phyloP scores from a whole-genome alignment of 495 filamentous ascomycete species.

The Lophiostoma macrostomum region DNA sequence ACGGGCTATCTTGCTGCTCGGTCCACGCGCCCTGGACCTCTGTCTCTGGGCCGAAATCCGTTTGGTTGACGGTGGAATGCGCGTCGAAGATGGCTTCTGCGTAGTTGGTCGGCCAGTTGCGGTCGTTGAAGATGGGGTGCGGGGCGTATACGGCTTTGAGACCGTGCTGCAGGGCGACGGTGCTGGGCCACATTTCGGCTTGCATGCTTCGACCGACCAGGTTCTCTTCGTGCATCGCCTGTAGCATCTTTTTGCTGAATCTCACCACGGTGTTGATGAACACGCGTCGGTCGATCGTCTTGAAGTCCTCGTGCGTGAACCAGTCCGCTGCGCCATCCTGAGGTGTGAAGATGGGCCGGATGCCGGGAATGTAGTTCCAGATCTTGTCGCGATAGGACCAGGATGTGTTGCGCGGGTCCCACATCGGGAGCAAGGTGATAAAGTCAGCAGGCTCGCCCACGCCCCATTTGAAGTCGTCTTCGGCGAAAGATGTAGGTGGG shows the following conservation, averaged over 20 bases:
- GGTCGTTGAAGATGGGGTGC: constrained; percentile 68
- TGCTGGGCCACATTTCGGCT: constrained; percentile 68
- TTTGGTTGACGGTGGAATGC: constrained; percentile 47
- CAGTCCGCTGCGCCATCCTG: constrained; percentile 29
- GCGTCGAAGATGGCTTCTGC: constrained; percentile 63
- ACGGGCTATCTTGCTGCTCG: constrained; percentile 34
- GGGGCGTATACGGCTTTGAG: constrained; percentile 67
- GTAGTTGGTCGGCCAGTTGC: constrained; percentile 54
- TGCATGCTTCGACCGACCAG: constrained; percentile 58
- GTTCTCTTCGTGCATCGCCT: constrained; percentile 62
- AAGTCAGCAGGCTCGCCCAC: constrained; percentile 73
- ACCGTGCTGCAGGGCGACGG: constrained; percentile 64
- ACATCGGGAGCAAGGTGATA: constrained; percentile 68
- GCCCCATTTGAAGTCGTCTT: constrained; percentile 69
- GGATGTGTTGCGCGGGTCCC: constrained; percentile 60
- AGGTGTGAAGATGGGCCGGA: constrained; percentile 36
- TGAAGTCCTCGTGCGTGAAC: constrained; percentile 36
- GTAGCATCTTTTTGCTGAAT: constrained; percentile 59
- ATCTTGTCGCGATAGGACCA: constrained; percentile 62
- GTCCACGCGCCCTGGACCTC: constrained; percentile 33
- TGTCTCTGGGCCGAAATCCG: constrained; percentile 45
- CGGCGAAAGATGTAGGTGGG: constrained; percentile 50
- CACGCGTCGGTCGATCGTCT: constrained; percentile 57
- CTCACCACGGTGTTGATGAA: constrained; percentile 66
- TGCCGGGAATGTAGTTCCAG: constrained; percentile 58